These are phyloP conservation scores for Agaricus blazei DNA, from an alignment of 768 basidiomycete genomes.

Conservation along the genomic window DNA sequence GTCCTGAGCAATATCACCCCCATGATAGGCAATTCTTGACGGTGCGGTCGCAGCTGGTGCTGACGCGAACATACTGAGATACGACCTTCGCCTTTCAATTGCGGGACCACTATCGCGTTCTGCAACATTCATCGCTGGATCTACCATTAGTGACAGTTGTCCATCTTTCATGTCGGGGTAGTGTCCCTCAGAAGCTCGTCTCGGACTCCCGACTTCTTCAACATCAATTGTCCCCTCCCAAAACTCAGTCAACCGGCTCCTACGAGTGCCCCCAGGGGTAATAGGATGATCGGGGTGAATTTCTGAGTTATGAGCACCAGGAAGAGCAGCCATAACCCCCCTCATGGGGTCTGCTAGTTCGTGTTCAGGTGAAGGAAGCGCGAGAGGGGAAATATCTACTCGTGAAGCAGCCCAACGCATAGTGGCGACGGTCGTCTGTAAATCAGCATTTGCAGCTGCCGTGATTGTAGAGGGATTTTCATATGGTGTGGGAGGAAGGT, in stretches of 20 bases:
- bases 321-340: constrained; percentile 60
- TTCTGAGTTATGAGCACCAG: constrained; percentile 47
- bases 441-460: constrained; percentile 37
- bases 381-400: constrained; percentile 80
- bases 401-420: constrained; percentile 83
- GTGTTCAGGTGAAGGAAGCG: constrained; percentile 85
- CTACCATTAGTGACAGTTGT: constrained; percentile 1
- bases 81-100: neutral
- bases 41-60: constrained; percentile 20
- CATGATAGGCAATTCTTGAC: constrained; percentile 5
- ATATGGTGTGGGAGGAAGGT: constrained; percentile 13
- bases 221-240: constrained; percentile 77
- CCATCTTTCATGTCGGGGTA: constrained; percentile 5
- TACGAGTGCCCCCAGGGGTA: constrained; percentile 47
- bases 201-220: constrained; percentile 24
- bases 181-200: constrained; percentile 12
- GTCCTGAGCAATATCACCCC: neutral
- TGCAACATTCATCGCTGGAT: neutral
- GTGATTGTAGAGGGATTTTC: constrained; percentile 16
- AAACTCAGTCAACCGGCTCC: constrained; percentile 59
- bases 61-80: constrained; percentile 7
- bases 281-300: constrained; percentile 24
- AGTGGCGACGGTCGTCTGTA: constrained; percentile 69
- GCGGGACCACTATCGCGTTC: neutral
- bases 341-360: constrained; percentile 91